Evolutionary conservation across 129 eudicot species (phyloP).

Genomic region (Arctium lappa): DNA sequence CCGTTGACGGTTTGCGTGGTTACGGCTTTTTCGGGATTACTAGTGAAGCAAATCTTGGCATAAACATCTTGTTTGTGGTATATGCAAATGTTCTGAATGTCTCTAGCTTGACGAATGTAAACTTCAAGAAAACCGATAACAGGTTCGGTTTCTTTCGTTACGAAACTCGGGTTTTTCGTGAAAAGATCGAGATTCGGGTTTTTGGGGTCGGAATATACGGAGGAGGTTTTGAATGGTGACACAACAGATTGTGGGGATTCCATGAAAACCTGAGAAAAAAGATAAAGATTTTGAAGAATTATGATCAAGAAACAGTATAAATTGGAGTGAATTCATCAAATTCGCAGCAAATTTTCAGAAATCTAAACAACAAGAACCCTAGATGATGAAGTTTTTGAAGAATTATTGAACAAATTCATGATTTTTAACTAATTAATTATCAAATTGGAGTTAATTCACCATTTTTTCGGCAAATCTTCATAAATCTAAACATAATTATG

Average conservation of each 20-base stretch:
- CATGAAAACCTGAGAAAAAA: slow-evolving; percentile 42
- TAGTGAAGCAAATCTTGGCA: slow-evolving; percentile 82
- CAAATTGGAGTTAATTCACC: background rate
- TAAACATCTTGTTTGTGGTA: slow-evolving; percentile 98
- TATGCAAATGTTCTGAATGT: slow-evolving; percentile 93
- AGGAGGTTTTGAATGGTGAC: slow-evolving; percentile 76
- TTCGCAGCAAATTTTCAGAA: background rate
- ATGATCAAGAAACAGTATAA: background rate
- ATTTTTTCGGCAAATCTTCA: background rate
- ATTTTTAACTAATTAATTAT: background rate
- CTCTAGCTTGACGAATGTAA: slow-evolving; percentile 83
- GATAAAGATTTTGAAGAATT: background rate
- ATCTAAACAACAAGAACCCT: background rate
- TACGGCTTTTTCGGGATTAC: slow-evolving; percentile 70
- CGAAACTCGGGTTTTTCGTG: slow-evolving; percentile 26
- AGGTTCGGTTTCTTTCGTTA: slow-evolving; percentile 31
- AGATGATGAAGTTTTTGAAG: background rate
- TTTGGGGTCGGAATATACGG: slow-evolving; percentile 46
- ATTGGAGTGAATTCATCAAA: background rate
- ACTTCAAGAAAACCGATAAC: slow-evolving; percentile 74
- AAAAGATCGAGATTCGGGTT: slow-evolving; percentile 46
- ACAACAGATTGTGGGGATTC: slow-evolving; percentile 95
- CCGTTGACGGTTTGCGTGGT: slow-evolving; percentile 88
- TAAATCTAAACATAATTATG: background rate
- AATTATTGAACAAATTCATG: background rate